Base-by-base conservation (phyloP, 495 filamentous ascomycete genomes). In the Bathelium albidoporum region DNA sequence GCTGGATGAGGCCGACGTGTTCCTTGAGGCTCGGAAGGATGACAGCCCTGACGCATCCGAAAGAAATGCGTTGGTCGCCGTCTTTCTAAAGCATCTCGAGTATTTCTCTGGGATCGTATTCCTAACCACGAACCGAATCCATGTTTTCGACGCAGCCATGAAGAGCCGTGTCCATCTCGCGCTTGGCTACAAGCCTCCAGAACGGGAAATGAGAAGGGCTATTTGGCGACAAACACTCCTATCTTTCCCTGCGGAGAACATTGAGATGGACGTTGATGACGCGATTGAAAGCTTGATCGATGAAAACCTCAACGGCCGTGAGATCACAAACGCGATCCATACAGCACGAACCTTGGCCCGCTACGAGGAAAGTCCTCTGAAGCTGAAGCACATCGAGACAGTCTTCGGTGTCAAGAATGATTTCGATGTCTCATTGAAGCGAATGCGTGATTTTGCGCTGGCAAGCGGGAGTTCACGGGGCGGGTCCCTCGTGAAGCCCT, bases 91-190 rank as follows among this genome's bases (percentile, higher is more conserved):
- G 2, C 73, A 75, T 0, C 71, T 86, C 0, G 84, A 86, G 59
- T 85, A 83, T 66, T 85, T 84, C 62, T 63, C 75, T 0, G 83
- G 83, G 1, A 81, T 85, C 26, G 69, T 85, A 0, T 80, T 85
- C 64, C 69, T 86, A 0, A 85, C 83, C 0, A 84, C 79, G 0
- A 86, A 84, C 65, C 72, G 82, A 11, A 76, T 85, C 1, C 77
- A 73, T 11, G 75, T 67, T 14, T 77, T 82, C 58, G 77, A 80
- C 62, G 73, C 78, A 49, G 75, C 75, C 1, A 75, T 79, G 62
- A 68, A 72, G 60, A 75, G 76, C 0, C 71, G 77, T 1, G 76
- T 78, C 45, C 76, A 81, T 63, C 67, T 80, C 4, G 74, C 69
- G 32, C 69, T 83, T 26, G 49, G 49, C 2, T 55, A 55, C 24